Evolutionary conservation across 495 filamentous ascomycete species (phyloP).

Genomic region (Neurospora cerealis): DNA sequence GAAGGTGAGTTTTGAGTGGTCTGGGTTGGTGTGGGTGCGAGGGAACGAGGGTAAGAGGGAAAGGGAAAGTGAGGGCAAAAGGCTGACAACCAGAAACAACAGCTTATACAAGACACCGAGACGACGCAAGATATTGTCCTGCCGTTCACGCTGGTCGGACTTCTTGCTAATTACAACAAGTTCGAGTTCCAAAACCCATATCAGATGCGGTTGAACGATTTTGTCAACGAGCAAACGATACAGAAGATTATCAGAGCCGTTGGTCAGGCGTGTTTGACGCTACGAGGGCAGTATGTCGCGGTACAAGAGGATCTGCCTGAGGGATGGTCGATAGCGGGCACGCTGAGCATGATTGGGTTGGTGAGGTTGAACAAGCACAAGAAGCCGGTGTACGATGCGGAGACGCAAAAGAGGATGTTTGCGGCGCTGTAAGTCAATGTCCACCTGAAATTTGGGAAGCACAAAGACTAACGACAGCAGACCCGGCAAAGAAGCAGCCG

Average conservation of each 20-base stretch:
- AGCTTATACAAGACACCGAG: constrained; percentile 83
- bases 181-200: constrained; percentile 99
- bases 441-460: not conserved
- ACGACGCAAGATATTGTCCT: constrained; percentile 50
- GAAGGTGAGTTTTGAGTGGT: constrained; percentile 50
- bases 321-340: constrained; percentile 74
- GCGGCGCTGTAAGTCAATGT: constrained; percentile 36
- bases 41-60: not conserved
- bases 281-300: constrained; percentile 71
- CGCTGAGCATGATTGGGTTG: constrained; percentile 77
- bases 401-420: constrained; percentile 74
- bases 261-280: constrained; percentile 52
- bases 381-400: constrained; percentile 46
- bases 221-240: constrained; percentile 86
- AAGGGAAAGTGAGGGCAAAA: not conserved
- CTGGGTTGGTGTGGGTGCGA: not conserved
- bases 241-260: constrained; percentile 69
- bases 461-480: constrained; percentile 36
- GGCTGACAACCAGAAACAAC: constrained; percentile 2
- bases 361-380: constrained; percentile 24
- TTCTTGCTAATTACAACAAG: constrained; percentile 98
- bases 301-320: constrained; percentile 88
- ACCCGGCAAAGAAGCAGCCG: constrained; percentile 65
- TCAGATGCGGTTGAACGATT: constrained; percentile 87
- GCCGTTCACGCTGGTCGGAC: constrained; percentile 73